Percentiles rank a stretch among this genome's conserved stretches.
phyloP scores from a whole-genome alignment of 179 eudicot species.

The Amaranthus tricolor region DNA sequence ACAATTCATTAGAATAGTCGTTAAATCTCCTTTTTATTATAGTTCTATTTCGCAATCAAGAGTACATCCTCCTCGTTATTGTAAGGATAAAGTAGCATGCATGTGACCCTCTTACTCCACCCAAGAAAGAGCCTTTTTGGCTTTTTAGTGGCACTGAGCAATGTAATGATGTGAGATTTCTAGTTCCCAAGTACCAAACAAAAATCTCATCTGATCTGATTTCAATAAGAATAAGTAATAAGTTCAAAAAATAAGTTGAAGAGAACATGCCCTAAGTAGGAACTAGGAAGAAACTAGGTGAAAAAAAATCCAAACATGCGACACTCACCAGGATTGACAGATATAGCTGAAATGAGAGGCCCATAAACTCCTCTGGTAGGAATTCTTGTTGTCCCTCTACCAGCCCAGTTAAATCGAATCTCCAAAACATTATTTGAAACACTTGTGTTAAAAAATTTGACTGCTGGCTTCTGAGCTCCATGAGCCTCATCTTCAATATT shows the following conservation, averaged over 20 bases:
- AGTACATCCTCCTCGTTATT: too few relatives aligned
- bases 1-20: too few relatives aligned
- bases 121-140: too few relatives aligned
- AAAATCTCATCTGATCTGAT: background rate
- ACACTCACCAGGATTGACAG: conserved; percentile 48
- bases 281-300: background rate
- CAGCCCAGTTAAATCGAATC: conserved; percentile 65
- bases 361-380: conserved; percentile 74
- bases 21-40: too few relatives aligned
- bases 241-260: too few relatives aligned
- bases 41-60: too few relatives aligned
- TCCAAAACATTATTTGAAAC: conserved; percentile 45
- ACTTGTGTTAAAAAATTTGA: conserved; percentile 23
- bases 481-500: conserved; percentile 40
- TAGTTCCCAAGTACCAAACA: too few relatives aligned
- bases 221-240: too few relatives aligned
- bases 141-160: too few relatives aligned
- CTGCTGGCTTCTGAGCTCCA: conserved; percentile 32
- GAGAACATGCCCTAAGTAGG: background rate
- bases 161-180: too few relatives aligned
- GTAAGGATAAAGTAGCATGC: too few relatives aligned
- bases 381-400: conserved; percentile 69
- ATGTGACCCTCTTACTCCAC: too few relatives aligned
- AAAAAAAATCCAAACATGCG: background rate
- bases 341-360: conserved; percentile 77